These are phyloP conservation scores for Chenopodium formosanum DNA, from an alignment of 148 eudicot genomes.

Conservation along the genomic window DNA sequence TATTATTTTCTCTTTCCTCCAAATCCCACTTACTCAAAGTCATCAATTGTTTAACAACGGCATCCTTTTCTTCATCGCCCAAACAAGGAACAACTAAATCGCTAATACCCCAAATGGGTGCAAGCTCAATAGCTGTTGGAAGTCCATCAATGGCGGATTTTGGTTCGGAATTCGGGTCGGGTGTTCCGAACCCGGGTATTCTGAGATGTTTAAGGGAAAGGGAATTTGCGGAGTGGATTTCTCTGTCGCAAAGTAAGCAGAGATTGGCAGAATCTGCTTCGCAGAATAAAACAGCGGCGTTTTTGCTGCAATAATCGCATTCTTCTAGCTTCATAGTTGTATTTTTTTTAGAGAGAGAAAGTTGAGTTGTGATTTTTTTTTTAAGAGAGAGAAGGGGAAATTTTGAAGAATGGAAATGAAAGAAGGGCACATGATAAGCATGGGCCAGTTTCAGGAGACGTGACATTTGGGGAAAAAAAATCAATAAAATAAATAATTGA, in stretches of 20 bases:
- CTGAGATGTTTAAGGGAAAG: conserved; percentile 33
- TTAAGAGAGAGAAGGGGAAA: not conserved
- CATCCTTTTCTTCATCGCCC: conserved; percentile 16
- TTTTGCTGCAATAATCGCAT: conserved; percentile 27
- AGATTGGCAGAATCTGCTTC: conserved; percentile 34
- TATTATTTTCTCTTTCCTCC: conserved; percentile 25
- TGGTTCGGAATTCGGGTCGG: conserved; percentile 11
- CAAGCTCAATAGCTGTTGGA: conserved; percentile 14
- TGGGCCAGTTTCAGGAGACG: conserved; percentile 10
- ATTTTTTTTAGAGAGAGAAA: not conserved
- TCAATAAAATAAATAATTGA: not conserved
- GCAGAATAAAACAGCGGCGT: conserved; percentile 34
- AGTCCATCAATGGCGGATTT: conserved; percentile 20
- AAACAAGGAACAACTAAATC: conserved; percentile 18
- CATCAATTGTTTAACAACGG: conserved; percentile 21
- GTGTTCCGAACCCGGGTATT: conserved; percentile 2
- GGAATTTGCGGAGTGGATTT: conserved; percentile 34
- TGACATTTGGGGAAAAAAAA: conserved; percentile 3
- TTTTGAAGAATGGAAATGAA: not conserved
- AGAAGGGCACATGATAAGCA: conserved; percentile 1
- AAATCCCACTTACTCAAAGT: conserved; percentile 22
- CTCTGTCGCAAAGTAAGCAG: conserved; percentile 33
- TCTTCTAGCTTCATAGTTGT: conserved; percentile 4
- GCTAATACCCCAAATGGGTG: conserved; percentile 5
- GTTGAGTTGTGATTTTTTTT: not conserved